A percentile compares a stretch with the other conserved stretches of the same genome.
phyloP scores from a whole-genome alignment of 768 basidiomycete genomes.

The Trametes cubensis region DNA sequence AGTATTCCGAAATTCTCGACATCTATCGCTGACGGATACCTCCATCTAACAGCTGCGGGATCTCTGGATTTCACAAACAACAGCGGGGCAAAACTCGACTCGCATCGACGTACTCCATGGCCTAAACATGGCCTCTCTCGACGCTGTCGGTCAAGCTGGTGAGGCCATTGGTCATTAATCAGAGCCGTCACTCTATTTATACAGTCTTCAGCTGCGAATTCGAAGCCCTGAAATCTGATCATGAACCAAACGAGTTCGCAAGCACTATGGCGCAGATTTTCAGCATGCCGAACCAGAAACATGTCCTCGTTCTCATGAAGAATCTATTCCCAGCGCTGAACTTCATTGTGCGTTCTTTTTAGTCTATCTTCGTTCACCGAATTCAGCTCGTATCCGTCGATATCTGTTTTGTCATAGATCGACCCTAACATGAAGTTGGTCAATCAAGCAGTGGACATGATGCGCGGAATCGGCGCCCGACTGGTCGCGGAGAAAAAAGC shows the following conservation, averaged over 20 bases:
- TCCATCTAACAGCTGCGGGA: constrained; percentile 26
- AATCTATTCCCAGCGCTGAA: constrained; percentile 26
- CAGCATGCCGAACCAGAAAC: constrained; percentile 7
- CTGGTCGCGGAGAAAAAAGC: constrained; percentile 39
- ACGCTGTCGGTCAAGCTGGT: constrained; percentile 48
- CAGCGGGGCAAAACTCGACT: constrained; percentile 25
- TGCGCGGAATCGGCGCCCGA: constrained; percentile 34
- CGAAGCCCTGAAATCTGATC: constrained; percentile 33
- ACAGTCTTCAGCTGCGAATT: constrained; percentile 41
- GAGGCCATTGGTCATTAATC: not conserved
- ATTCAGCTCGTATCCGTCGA: no score
- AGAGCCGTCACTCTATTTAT: not conserved
- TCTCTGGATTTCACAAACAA: constrained; percentile 33
- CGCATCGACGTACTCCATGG: constrained; percentile 38
- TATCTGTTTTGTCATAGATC: no score
- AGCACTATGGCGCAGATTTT: constrained; percentile 35
- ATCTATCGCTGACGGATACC: no score
- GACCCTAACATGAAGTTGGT: not conserved
- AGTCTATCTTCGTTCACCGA: no score
- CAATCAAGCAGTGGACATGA: constrained; percentile 18
- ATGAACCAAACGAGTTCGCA: constrained; percentile 35
- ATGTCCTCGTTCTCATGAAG: constrained; percentile 22
- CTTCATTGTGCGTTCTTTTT: constrained; percentile 17
- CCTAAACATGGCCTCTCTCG: constrained; percentile 41
- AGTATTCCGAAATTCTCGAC: no score